Percentiles rank a stretch among this genome's conserved stretches.
Conservation (phyloP, 345 rosid genomes). For the thale cress (Arabidopsis thaliana) region TAIR10.1 NC_003074.8:431001-431500, state of each 20-base stretch:
- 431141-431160: constrained; percentile 16
- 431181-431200: constrained; percentile 67
- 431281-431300: constrained; percentile 84
- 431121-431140: constrained; percentile 28
- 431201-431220: constrained; percentile 83
- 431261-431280: constrained; percentile 81
- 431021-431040: constrained; percentile 17
- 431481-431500: constrained; percentile 67
- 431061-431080: constrained; percentile 24
- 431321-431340: constrained; percentile 70
- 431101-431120: constrained; percentile 10
- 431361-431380: constrained; percentile 56
- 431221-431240: constrained; percentile 77
- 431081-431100: constrained; percentile 25
- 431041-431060: constrained; percentile 24
- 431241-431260: constrained; percentile 84
- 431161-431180: constrained; percentile 72
- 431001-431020: constrained; percentile 28
- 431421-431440: constrained; percentile 77
- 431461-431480: constrained; percentile 86
- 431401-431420: constrained; percentile 48
- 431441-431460: constrained; percentile 92
- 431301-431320: constrained; percentile 84
- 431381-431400: constrained; percentile 53
- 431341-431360: constrained; percentile 84